Conservation (phyloP, 192 early-diverging fungal species). For the Backusella mclennaniae region DNA sequence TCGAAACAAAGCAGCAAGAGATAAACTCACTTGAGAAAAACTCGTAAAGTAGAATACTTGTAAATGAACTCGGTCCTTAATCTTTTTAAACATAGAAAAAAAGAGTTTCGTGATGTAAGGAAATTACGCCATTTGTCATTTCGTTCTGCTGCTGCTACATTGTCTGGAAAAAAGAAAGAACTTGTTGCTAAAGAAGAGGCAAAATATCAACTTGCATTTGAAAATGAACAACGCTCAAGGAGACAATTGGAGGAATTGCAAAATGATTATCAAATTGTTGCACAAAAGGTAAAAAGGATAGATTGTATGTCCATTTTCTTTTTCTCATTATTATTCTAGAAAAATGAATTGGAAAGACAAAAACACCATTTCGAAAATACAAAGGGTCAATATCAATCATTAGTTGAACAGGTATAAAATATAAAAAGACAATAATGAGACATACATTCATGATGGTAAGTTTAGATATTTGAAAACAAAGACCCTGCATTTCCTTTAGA, state of each 20-base stretch:
- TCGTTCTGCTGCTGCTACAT: constrained; percentile 21
- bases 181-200: constrained; percentile 27
- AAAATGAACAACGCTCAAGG: constrained; percentile 20
- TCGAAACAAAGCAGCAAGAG: constrained; percentile 5
- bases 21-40: not conserved
- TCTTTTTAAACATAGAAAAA: constrained; percentile 14
- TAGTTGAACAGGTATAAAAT: constrained; percentile 8
- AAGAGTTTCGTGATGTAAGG: constrained; percentile 26
- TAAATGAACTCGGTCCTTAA: not conserved
- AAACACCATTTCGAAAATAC: not conserved
- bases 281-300: not conserved
- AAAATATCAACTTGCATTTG: constrained; percentile 33
- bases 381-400: not conserved
- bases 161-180: constrained; percentile 26
- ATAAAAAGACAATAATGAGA: not conserved
- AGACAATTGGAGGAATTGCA: constrained; percentile 11
- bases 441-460: no score
- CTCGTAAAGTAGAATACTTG: not conserved
- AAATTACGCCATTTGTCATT: constrained; percentile 29
- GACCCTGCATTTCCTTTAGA: constrained; percentile 1
- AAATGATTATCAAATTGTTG: not conserved
- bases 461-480: constrained; percentile 13
- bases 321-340: not conserved
- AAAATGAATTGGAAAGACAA: not conserved
- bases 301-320: not conserved